Conservation (phyloP, 1,139 yeast genomes). For the Geotrichum fermentans region DNA sequence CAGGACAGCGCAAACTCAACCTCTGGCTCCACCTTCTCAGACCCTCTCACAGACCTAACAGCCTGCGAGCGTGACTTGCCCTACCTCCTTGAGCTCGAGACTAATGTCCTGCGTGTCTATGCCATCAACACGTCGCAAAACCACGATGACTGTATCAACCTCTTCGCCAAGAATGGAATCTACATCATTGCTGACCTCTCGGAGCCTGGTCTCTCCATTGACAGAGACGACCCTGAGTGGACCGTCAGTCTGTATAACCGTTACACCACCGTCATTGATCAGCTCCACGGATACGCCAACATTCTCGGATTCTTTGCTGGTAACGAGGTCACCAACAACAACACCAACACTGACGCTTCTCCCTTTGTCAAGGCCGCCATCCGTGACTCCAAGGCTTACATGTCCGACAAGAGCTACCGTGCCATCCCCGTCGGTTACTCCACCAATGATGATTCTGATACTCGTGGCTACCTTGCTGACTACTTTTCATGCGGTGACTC, state of each 20-base stretch:
- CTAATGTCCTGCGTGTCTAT: slow-evolving; percentile 82
- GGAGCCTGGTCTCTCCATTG: slow-evolving; percentile 73
- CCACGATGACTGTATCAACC: slow-evolving; percentile 86
- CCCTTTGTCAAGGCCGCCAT: slow-evolving; percentile 80
- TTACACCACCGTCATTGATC: slow-evolving; percentile 66
- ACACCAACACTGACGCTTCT: slow-evolving; percentile 60
- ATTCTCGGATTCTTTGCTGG: slow-evolving; percentile 94
- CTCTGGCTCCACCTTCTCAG: slow-evolving; percentile 47
- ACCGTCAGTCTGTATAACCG: slow-evolving; percentile 51
- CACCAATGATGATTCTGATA: slow-evolving; percentile 82
- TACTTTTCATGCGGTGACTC: slow-evolving; percentile 75
- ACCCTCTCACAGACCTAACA: slow-evolving; percentile 66
- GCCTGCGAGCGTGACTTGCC: slow-evolving; percentile 74
- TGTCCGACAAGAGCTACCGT: slow-evolving; percentile 55
- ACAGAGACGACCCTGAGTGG: slow-evolving; percentile 69
- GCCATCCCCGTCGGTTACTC: slow-evolving; percentile 89
- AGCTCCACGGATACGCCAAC: slow-evolving; percentile 75
- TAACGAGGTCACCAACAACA: slow-evolving; percentile 83
- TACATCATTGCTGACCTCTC: slow-evolving; percentile 86
- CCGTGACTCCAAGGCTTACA: slow-evolving; percentile 77
- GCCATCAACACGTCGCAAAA: slow-evolving; percentile 75
- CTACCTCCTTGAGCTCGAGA: slow-evolving; percentile 63
- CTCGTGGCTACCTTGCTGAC: slow-evolving; percentile 52
- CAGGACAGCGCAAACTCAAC: slow-evolving; percentile 58
- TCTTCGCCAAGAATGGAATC: slow-evolving; percentile 87